A percentile compares a stretch with the other conserved stretches of the same genome.
These are phyloP conservation scores for Reticulascus tulasneorum DNA, from an alignment of 2,329 filamentous ascomycete species.

Conservation along the genomic window DNA sequence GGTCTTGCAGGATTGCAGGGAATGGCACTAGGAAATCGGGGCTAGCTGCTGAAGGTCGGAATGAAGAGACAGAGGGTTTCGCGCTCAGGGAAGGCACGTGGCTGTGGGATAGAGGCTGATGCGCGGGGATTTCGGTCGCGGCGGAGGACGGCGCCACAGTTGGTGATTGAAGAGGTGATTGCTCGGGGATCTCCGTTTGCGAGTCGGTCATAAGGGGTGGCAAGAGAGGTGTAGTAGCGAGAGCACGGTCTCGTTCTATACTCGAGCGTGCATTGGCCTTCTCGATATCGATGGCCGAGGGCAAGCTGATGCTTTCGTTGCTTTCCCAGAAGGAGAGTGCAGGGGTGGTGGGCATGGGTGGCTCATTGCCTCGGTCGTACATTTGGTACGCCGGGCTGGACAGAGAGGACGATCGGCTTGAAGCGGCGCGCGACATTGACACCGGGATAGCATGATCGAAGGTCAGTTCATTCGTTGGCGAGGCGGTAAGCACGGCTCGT, in stretches of 20 bases:
- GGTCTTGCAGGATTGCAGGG: constrained; percentile 61
- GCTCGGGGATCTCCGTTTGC: constrained; percentile 51
- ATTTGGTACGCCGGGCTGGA: constrained; percentile 54
- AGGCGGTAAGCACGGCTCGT: constrained; percentile 41
- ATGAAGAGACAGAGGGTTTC: constrained; percentile 59
- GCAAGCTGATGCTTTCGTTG: constrained; percentile 48
- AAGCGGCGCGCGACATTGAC: constrained; percentile 59
- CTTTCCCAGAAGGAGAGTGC: constrained; percentile 60
- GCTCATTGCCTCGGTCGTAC: constrained; percentile 43
- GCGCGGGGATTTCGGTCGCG: constrained; percentile 33
- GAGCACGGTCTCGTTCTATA: constrained; percentile 53
- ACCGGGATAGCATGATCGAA: constrained; percentile 68
- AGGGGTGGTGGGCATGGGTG: constrained; percentile 56
- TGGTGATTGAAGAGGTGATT: constrained; percentile 84
- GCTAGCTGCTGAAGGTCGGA: constrained; percentile 38
- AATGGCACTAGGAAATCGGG: constrained; percentile 50
- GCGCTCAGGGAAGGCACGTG: constrained; percentile 61
- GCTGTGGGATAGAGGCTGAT: constrained; percentile 42
- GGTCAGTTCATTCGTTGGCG: constrained; percentile 75
- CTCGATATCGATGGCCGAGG: constrained; percentile 47
- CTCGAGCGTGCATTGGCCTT: constrained; percentile 47
- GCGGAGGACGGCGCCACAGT: constrained; percentile 61
- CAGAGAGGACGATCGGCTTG: constrained; percentile 75
- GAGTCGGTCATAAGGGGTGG: constrained; percentile 71
- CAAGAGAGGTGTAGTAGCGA: constrained; percentile 78